Evolutionary conservation across 805 yeast species (phyloP).

Genomic region (Saturnispora besseyi): DNA sequence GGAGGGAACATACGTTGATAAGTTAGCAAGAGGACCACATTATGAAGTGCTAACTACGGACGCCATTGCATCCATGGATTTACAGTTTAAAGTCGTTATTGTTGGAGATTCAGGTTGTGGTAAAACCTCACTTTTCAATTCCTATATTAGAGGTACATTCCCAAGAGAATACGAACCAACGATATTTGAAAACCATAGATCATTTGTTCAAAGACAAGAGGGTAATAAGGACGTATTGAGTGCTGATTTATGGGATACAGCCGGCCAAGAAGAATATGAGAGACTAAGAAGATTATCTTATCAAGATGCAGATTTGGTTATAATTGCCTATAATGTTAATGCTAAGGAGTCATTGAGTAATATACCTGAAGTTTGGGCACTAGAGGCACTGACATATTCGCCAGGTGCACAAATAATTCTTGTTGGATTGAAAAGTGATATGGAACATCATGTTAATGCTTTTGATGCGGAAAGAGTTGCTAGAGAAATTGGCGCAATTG

Average conservation of each 20-base stretch:
- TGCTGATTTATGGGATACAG: constrained; percentile 90
- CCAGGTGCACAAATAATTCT: constrained; percentile 68
- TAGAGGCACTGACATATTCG: constrained; percentile 78
- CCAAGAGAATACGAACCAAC: constrained; percentile 98
- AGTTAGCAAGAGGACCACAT: constrained; percentile 18
- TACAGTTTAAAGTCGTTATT: constrained; percentile 50
- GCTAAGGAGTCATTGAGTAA: constrained; percentile 55
- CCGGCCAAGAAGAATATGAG: constrained; percentile 91
- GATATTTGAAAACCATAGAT: constrained; percentile 90
- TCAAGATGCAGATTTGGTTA: constrained; percentile 69
- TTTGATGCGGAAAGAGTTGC: constrained; percentile 22
- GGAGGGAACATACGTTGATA: constrained; percentile 4
- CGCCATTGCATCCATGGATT: constrained; percentile 27
- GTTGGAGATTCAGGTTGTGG: constrained; percentile 99
- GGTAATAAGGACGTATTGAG: constrained; percentile 69
- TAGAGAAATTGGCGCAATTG: constrained; percentile 51
- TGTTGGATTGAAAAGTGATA: constrained; percentile 78
- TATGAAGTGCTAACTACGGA: constrained; percentile 18
- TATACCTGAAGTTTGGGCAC: constrained; percentile 76
- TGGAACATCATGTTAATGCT: constrained; percentile 31
- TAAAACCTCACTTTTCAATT: constrained; percentile 87
- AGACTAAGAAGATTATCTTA: constrained; percentile 78
- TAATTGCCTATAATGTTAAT: constrained; percentile 70
- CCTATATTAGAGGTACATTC: constrained; percentile 90
- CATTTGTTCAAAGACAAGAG: constrained; percentile 86